Conservation (phyloP, 768 basidiomycete genomes). For the Gloeopeniophorella convolvens region DNA sequence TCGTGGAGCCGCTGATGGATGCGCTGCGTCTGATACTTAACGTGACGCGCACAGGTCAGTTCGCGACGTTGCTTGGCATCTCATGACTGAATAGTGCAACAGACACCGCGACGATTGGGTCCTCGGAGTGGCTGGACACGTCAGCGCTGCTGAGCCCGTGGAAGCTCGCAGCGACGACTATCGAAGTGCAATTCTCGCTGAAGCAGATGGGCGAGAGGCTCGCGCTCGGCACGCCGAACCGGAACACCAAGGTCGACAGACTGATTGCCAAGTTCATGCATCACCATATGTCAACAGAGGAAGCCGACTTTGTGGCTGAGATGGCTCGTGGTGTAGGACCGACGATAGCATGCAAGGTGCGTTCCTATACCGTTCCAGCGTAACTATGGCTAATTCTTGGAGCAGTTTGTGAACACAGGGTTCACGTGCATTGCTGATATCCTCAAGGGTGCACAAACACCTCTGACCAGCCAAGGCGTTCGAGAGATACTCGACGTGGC, state of each 20-base stretch:
- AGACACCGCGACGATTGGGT: constrained; percentile 37
- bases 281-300: constrained; percentile 68
- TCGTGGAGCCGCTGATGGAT: constrained; percentile 57
- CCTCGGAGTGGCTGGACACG: constrained; percentile 54
- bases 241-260: constrained; percentile 58
- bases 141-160: constrained; percentile 71
- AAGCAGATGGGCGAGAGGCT: constrained; percentile 68
- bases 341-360: constrained; percentile 62
- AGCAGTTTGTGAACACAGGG: constrained; percentile 70
- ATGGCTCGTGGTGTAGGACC: constrained; percentile 66
- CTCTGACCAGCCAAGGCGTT: constrained; percentile 23
- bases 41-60: constrained; percentile 58
- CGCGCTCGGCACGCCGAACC: constrained; percentile 48
- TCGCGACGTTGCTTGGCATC: too few relatives aligned
- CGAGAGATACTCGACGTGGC: constrained; percentile 36
- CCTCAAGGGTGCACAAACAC: constrained; percentile 31
- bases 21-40: constrained; percentile 63
- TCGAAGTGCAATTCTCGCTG: constrained; percentile 70
- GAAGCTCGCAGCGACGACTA: constrained; percentile 76
- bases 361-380: not conserved
- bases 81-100: not conserved
- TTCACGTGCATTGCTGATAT: constrained; percentile 57
- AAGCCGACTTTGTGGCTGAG: constrained; percentile 80
- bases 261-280: constrained; percentile 63
- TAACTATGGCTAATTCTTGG: not conserved